Evolutionary conservation across 1,139 yeast genomes (phyloP).

Genomic region (Kurtzmaniella quercitrusa): DNA sequence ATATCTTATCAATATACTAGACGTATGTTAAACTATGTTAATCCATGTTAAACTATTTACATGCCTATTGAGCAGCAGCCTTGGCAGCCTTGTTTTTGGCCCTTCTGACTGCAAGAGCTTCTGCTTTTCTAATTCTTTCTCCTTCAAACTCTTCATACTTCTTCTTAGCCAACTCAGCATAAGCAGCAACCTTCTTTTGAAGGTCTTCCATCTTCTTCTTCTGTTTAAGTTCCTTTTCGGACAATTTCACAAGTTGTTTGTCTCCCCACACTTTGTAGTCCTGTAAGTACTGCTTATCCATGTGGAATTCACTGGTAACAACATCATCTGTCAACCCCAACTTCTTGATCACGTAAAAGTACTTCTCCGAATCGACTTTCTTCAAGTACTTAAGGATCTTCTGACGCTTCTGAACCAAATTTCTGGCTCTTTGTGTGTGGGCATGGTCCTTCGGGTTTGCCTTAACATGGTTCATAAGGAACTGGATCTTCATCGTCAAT

Average conservation of each 20-base stretch:
- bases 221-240: conserved; percentile 39
- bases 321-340: conserved; percentile 83
- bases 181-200: conserved; percentile 38
- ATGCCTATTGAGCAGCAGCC: background rate
- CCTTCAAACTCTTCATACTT: conserved; percentile 26
- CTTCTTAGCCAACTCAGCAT: conserved; percentile 38
- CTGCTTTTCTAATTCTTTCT: conserved; percentile 8
- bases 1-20: background rate
- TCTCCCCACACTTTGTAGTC: conserved; percentile 81
- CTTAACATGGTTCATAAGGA: conserved; percentile 71
- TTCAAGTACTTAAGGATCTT: conserved; percentile 76
- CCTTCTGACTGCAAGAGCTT: conserved; percentile 1
- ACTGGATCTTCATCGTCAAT: conserved; percentile 75
- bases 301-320: conserved; percentile 73
- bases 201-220: conserved; percentile 30
- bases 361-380: conserved; percentile 71
- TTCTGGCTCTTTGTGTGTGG: conserved; percentile 67
- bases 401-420: conserved; percentile 87
- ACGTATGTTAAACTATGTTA: too few relatives aligned
- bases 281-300: conserved; percentile 82
- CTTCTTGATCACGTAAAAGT: conserved; percentile 81
- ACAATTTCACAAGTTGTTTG: conserved; percentile 38
- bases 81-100: conserved; percentile 2
- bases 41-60: background rate
- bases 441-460: conserved; percentile 69